Percentiles rank a stretch among this genome's conserved stretches.
phyloP scores from a whole-genome alignment of 1,139 yeast genomes.

The Magnusiomyces suaveolens region DNA sequence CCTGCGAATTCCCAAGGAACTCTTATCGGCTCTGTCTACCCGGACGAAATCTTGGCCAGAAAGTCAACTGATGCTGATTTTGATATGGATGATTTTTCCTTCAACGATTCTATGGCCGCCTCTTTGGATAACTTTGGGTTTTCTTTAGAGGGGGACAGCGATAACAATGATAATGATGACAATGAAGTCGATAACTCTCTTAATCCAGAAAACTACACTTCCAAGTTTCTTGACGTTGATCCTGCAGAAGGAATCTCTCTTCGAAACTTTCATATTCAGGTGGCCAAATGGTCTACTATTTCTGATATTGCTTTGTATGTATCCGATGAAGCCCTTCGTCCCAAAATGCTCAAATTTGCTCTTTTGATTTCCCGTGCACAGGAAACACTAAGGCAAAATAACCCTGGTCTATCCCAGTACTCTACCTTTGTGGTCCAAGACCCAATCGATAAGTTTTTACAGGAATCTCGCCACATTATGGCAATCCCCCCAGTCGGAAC shows the following conservation, averaged over 20 bases:
- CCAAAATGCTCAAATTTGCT: constrained; percentile 18
- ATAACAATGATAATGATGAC: neutral
- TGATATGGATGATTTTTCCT: constrained; percentile 12
- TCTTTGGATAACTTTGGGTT: neutral
- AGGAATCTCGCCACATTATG: constrained; percentile 25
- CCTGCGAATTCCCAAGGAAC: constrained; percentile 34
- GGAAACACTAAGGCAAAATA: constrained; percentile 12
- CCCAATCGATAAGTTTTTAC: constrained; percentile 19
- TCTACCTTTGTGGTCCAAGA: constrained; percentile 23
- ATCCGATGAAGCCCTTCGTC: constrained; percentile 30
- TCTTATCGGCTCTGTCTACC: constrained; percentile 53
- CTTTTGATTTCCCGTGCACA: constrained; percentile 23
- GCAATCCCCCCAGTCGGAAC: constrained; percentile 23
- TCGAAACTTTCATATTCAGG: constrained; percentile 71
- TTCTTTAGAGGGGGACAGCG: neutral
- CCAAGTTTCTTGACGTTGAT: constrained; percentile 30
- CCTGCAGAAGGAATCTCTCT: constrained; percentile 62
- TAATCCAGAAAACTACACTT: constrained; percentile 5
- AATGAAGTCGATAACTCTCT: too few relatives aligned
- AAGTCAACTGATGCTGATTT: constrained; percentile 5
- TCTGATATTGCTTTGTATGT: constrained; percentile 64
- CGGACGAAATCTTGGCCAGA: constrained; percentile 44
- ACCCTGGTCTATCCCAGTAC: constrained; percentile 16
- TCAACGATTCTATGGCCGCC: neutral
- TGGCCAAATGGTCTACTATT: constrained; percentile 54